Evolutionary conservation across 768 basidiomycete genomes (phyloP), one percentile per base, ranked within the genome.

Genomic region (Panus rudis): DNA sequence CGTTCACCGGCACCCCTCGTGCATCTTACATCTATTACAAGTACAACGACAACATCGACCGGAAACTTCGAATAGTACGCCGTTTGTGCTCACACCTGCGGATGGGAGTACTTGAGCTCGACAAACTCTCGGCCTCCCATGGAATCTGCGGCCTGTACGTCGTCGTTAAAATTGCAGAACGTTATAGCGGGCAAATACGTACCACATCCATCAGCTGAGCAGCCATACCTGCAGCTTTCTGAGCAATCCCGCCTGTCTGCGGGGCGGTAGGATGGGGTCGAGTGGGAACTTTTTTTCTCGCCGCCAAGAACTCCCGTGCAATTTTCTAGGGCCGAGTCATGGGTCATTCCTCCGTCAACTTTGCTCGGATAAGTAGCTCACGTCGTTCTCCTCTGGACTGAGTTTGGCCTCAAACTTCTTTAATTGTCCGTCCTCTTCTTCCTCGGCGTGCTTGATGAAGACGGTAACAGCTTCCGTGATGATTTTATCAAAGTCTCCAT

Each of bases 221-320:
- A n/a, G 40, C 46, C 20, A 45, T 23, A 25, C 42, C 54, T 3
- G 43, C 51, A 20, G 50, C 50, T 52, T 50, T 56, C 48, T 56
- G 52, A 17, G 46, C 50, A 23, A 49, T 34, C 20, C 52, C 50
- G 34, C 52, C 52, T 3, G 50, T 52, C 46, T 56, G 54, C 1
- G 52, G 55, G 12, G 52, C 52, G 45, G 30, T 33, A 2, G 50
- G 52, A 39, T 52, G 55, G 8, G 55, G 50, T 6, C 52, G 55
- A 1, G 52, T 45, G 6, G 55, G 51, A 7, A 48, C 55, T 44
- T 21, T 48, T 32, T 27, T 46, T 24, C 55, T 52, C 4, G 53
- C 53, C 42, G 51, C 45, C 25, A 57, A 30, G 43, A 51, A 54
- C 14, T 45, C 46, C 20, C 46, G 46, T 2, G 49, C 51, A 21